Evolutionary conservation across 1,284 basidiomycete genomes (phyloP).

Genomic region (Rhodotorula sp.): DNA sequence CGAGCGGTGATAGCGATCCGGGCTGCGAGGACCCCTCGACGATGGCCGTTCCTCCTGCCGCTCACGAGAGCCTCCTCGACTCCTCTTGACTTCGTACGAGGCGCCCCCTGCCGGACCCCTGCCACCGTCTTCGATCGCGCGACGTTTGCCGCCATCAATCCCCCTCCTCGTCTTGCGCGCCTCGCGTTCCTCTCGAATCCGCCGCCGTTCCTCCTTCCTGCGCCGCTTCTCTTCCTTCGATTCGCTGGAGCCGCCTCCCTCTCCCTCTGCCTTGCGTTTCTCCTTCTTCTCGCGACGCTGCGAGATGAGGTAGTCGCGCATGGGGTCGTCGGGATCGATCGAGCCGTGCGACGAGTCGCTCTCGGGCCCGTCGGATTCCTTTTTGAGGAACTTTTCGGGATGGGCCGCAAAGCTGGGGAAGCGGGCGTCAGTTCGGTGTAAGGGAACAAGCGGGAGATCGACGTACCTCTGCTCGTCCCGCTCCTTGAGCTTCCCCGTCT

Average conservation of each 20-base stretch:
- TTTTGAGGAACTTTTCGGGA: conserved; percentile 25
- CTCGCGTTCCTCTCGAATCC: conserved; percentile 38
- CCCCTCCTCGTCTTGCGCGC: conserved; percentile 44
- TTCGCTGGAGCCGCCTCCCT: background rate
- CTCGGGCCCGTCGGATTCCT: conserved; percentile 59
- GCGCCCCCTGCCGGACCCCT: background rate
- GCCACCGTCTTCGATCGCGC: conserved; percentile 1
- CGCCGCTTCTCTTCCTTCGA: conserved; percentile 20
- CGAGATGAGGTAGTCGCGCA: conserved; percentile 73
- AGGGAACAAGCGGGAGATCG: conserved; percentile 35
- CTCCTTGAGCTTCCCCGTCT: conserved; percentile 85
- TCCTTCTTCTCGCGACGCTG: conserved; percentile 40
- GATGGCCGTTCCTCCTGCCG: conserved; percentile 1
- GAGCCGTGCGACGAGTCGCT: conserved; percentile 63
- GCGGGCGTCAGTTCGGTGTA: background rate
- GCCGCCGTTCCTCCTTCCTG: conserved; percentile 24
- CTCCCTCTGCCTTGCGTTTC: conserved; percentile 6
- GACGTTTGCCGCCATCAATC: conserved; percentile 7
- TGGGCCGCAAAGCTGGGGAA: conserved; percentile 31
- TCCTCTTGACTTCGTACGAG: background rate
- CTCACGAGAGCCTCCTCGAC: background rate
- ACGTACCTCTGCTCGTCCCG: conserved; percentile 73
- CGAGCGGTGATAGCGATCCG: background rate
- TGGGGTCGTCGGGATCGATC: conserved; percentile 94
- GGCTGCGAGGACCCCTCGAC: background rate